Evolutionary conservation across 208 protist genomes (phyloP), one percentile per base, ranked within the genome.

Genomic region (Leishmania major): DNA sequence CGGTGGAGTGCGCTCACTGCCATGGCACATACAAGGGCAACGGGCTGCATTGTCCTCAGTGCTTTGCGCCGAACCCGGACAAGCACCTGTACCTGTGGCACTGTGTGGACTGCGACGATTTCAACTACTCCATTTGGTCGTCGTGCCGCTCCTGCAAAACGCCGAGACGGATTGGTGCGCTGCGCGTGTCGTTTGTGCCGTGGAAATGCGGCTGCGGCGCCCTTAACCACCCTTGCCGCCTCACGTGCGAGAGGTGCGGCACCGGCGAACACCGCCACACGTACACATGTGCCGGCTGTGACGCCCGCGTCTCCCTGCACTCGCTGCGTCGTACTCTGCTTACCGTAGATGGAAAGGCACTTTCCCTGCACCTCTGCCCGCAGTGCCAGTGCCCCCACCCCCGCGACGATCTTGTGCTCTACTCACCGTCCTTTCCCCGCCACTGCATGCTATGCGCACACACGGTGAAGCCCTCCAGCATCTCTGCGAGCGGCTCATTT

Each of bases 141-240:
- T 80, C 88, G 28, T 96, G 93, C 78, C 90, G 88, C 60, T 82
- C 75, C 8, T 96, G 93, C 85, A 73, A 75, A 59, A 81, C 81
- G 1, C 70, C 71, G 43, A 83, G 91, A 4, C 82, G 70, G 67
- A 82, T 80, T 1, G 80, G 86, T 0, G 91, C 86, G 53, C 66
- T 94, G n/a, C 70, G 78, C 15, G 71, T 87, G 31, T 87, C 89
- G 3, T 91, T 94, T 75, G 51, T 86, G 74, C 82, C 93, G 53
- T 96, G 93, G 93, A 57, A 67, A 57, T 96, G 93, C 77, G 91
- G 92, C 43, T 96, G 93, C 77, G 89, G 90, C 47, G 84, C 82
- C 69, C 51, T 64, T 37, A 92, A 92, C 85, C 90, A 94, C 79
- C 88, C 94, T 2, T 91, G 90, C 75, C 84, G 84, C 53, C 81